Evolutionary conservation across 805 yeast species (phyloP), one percentile per base, ranked within the genome.

Genomic region (Blastobotrys attinorum): DNA sequence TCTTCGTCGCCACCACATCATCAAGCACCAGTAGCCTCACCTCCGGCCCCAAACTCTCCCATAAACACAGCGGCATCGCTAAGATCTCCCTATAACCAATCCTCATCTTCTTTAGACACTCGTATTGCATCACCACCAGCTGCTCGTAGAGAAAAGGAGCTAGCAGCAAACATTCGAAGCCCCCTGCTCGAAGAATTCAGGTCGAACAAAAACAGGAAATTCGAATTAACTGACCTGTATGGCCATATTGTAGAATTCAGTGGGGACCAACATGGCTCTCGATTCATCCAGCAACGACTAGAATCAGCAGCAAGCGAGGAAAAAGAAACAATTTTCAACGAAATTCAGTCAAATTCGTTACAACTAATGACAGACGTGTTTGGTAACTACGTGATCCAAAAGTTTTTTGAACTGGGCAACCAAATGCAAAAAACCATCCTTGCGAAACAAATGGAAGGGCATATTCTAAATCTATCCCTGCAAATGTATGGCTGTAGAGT

Each of bases 401-500:
- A 90, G 63, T 85, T 79, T 57, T 86, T 92, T 62, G 97, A 92
- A 65, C 72, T 68, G 56, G 96, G 97, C 25, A 69, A 80, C 3
- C 71, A 64, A 21, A 72, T 77, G 20, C 97, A 90, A 60, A 78
- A 75, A 56, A 71, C 76, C 25, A 71, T 81, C 10, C 68, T 92
- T 49, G 75, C 86, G 42, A 80, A 75, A 32, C 70, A 72, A 43
- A 82, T 88, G 88, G 70, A 71, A 44, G 87, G 89, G 5, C 81
- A 81, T 40, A 77, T 92, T 57, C 73, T 83, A 49, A 73, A 72
- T 17, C 68, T 92, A 44, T 83, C 96, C 0, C 65, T 88, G 57
- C 97, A 92, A 58, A 90, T 90, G 96, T 92, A 92, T 62, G 97
- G 97, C 2, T 92, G 99, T 61, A 75, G 99, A 52, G 98, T 92